Conservation (phyloP, 768 basidiomycete species). For the Tylopilus sp. region DNA sequence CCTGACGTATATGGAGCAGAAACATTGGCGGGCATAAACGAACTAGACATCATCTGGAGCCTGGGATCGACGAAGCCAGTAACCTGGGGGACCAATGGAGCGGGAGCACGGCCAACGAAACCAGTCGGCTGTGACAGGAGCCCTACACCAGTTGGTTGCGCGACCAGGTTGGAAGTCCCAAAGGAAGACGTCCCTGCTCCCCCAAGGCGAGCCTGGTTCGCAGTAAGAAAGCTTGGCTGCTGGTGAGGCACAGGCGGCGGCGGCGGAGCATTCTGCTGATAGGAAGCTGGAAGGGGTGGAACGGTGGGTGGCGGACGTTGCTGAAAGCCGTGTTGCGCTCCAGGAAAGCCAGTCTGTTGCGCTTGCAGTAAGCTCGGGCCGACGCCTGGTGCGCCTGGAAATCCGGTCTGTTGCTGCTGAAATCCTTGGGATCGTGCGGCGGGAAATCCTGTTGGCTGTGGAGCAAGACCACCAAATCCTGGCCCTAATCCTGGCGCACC, state of each 20-base stretch:
- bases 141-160: constrained; percentile 24
- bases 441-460: constrained; percentile 61
- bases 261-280: constrained; percentile 48
- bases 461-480: constrained; percentile 41
- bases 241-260: constrained; percentile 34
- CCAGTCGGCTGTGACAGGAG: constrained; percentile 38
- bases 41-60: constrained; percentile 83
- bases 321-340: constrained; percentile 24
- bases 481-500: constrained; percentile 29
- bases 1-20: constrained; percentile 56
- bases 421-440: constrained; percentile 39
- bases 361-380: constrained; percentile 39
- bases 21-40: constrained; percentile 81
- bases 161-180: constrained; percentile 7
- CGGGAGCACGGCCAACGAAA: constrained; percentile 42
- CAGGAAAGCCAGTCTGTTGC: constrained; percentile 51
- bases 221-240: constrained; percentile 50
- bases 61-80: constrained; percentile 85
- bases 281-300: constrained; percentile 60
- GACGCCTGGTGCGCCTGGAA: constrained; percentile 33
- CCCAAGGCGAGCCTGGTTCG: constrained; percentile 49
- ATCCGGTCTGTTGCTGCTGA: constrained; percentile 46
- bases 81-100: constrained; percentile 63
- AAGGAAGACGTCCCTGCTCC: constrained; percentile 23
- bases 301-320: constrained; percentile 54